Conservation (phyloP, 257 asterid genomes). For the Cruciata laevipes region DNA sequence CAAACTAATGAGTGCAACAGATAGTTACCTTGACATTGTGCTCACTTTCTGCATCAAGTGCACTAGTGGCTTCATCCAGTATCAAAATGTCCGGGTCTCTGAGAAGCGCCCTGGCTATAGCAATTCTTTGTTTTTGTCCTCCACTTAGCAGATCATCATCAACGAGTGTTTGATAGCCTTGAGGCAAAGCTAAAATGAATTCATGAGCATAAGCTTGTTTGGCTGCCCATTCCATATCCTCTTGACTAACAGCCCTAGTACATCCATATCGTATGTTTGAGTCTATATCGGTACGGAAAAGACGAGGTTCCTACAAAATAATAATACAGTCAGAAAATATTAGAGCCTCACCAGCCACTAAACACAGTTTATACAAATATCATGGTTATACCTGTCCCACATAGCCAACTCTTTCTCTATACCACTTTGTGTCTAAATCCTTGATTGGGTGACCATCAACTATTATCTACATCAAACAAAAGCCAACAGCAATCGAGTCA, state of each 20-base stretch:
- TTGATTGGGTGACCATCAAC: constrained; percentile 67
- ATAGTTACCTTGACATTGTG: constrained; percentile 77
- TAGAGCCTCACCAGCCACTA: constrained; percentile 10
- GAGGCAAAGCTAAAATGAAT: constrained; percentile 67
- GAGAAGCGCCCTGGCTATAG: constrained; percentile 88
- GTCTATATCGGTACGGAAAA: constrained; percentile 73
- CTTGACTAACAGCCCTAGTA: constrained; percentile 50
- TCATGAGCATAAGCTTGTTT: constrained; percentile 90
- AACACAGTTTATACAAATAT: background rate
- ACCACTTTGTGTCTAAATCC: constrained; percentile 66
- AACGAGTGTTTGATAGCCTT: constrained; percentile 81
- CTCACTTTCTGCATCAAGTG: constrained; percentile 94
- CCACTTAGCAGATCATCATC: constrained; percentile 98
- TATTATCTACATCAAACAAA: constrained; percentile 45
- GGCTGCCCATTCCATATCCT: constrained; percentile 84
- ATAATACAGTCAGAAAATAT: constrained; percentile 1
- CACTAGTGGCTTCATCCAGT: constrained; percentile 98
- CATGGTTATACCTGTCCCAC: constrained; percentile 84
- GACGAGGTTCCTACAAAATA: constrained; percentile 70
- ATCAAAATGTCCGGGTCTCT: constrained; percentile 82
- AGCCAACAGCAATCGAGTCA: background rate
- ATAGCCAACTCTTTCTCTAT: constrained; percentile 79
- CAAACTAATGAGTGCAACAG: background rate
- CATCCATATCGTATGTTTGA: constrained; percentile 92
- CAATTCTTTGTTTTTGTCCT: constrained; percentile 95